phyloP scores from a whole-genome alignment of 257 asterid species.

The Nicotiana noctiflora region DNA sequence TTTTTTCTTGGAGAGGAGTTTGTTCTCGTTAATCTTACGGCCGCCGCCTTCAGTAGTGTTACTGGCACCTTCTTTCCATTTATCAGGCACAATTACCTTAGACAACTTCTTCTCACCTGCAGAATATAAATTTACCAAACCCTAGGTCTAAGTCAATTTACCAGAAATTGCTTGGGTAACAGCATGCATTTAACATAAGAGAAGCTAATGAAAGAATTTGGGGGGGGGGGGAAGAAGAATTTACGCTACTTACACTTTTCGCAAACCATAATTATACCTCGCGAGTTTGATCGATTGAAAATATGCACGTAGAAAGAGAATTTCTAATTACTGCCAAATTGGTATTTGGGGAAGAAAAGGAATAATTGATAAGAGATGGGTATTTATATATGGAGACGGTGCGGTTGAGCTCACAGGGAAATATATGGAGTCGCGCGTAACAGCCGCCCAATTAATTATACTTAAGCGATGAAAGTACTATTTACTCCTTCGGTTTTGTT shows the following conservation, averaged over 20 bases:
- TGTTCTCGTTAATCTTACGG: slow-evolving; percentile 97
- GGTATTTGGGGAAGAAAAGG: neutral
- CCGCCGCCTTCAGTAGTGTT: slow-evolving; percentile 94
- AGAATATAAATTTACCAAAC: slow-evolving; percentile 20
- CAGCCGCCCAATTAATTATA: too few species aligned
- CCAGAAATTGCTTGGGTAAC: neutral
- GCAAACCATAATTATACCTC: slow-evolving; percentile 52
- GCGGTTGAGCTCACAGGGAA: neutral
- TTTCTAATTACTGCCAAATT: neutral
- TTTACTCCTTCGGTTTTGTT: too few species aligned
- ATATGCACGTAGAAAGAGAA: neutral
- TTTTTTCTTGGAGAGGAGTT: slow-evolving; percentile 82
- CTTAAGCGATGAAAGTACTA: too few species aligned
- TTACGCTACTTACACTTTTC: slow-evolving; percentile 55
- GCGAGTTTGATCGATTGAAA: neutral
- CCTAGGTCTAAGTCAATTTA: slow-evolving; percentile 21
- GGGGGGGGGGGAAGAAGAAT: neutral
- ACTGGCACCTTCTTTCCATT: slow-evolving; percentile 93
- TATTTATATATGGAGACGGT: neutral
- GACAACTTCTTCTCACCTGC: slow-evolving; percentile 91
- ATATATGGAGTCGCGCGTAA: neutral
- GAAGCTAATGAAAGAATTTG: neutral
- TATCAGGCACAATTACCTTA: slow-evolving; percentile 95
- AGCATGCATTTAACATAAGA: neutral
- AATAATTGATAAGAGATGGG: neutral